Conservation (phyloP, 352 stramenopile genomes). For the Phytophthora cryptogea region DNA sequence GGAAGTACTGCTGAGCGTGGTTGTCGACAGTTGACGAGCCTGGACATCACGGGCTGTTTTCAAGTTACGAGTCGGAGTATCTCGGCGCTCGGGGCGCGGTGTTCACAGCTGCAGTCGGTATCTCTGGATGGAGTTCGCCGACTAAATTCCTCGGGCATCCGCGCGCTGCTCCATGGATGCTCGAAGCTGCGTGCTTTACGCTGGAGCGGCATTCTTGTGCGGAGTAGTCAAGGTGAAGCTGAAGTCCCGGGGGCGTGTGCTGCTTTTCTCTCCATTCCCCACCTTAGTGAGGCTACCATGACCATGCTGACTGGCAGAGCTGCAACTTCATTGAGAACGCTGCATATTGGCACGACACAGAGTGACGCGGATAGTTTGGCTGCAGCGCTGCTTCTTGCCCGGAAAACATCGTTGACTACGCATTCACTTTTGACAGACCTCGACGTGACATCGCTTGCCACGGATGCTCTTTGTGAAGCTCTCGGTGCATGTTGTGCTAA, state of each 20-base stretch:
- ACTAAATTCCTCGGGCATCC: slow-evolving; percentile 36
- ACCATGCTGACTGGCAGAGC: slow-evolving; percentile 25
- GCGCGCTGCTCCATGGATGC: slow-evolving; percentile 42
- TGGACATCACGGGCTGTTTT: slow-evolving; percentile 76
- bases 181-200: slow-evolving; percentile 40
- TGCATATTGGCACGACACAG: slow-evolving; percentile 62
- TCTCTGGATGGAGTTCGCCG: slow-evolving; percentile 66
- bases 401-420: slow-evolving; percentile 13
- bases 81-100: slow-evolving; percentile 39
- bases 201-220: slow-evolving; percentile 71
- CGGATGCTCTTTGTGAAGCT: slow-evolving; percentile 55
- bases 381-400: slow-evolving; percentile 15
- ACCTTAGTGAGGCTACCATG: slow-evolving; percentile 38
- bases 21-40: slow-evolving; percentile 44
- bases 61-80: slow-evolving; percentile 60
- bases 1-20: slow-evolving; percentile 25
- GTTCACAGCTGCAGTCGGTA: slow-evolving; percentile 45
- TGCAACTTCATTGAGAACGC: slow-evolving; percentile 35
- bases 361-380: slow-evolving; percentile 57
- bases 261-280: slow-evolving; percentile 73
- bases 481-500: slow-evolving; percentile 40
- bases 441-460: slow-evolving; percentile 63
- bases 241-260: slow-evolving; percentile 21
- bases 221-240: slow-evolving; percentile 25
- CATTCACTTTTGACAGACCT: slow-evolving; percentile 45